phyloP scores from a whole-genome alignment of 2,329 filamentous ascomycete genomes.

The Pseudohalonectria lignicola region DNA sequence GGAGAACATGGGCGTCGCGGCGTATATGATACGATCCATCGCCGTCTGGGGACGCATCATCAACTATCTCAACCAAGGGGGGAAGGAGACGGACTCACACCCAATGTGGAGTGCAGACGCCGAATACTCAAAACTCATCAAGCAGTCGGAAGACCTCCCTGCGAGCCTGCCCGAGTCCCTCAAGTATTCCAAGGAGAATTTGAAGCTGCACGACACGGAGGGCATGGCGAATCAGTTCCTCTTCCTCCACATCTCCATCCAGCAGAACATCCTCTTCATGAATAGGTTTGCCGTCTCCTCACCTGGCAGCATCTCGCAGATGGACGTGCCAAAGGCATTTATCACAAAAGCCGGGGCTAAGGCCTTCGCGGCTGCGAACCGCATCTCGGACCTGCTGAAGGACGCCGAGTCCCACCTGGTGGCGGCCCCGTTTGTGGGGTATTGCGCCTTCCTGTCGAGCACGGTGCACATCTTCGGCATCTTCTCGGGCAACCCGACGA shows the following conservation, averaged over 20 bases:
- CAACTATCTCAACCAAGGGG: conserved; percentile 82
- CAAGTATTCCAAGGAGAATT: conserved; percentile 69
- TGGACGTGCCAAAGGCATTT: conserved; percentile 68
- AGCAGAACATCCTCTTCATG: conserved; percentile 84
- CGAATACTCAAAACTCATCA: conserved; percentile 58
- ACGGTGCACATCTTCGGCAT: conserved; percentile 92
- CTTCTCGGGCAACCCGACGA: conserved; percentile 68
- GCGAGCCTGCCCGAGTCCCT: conserved; percentile 58
- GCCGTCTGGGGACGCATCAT: conserved; percentile 85
- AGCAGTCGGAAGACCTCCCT: conserved; percentile 60
- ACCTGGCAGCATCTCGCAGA: conserved; percentile 45
- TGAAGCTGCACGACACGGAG: conserved; percentile 74
- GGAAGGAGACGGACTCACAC: conserved; percentile 64
- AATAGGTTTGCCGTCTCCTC: conserved; percentile 76
- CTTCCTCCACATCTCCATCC: conserved; percentile 80
- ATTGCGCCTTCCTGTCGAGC: conserved; percentile 86
- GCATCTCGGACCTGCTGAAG: conserved; percentile 73
- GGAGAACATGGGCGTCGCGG: conserved; percentile 88
- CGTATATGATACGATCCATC: conserved; percentile 78
- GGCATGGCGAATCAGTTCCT: conserved; percentile 84
- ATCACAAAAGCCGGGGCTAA: conserved; percentile 63
- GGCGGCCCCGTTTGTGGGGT: conserved; percentile 86
- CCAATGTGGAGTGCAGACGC: conserved; percentile 80
- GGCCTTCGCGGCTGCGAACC: conserved; percentile 73
- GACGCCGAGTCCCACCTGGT: conserved; percentile 72